A percentile compares a stretch with the other conserved stretches of the same genome.
Conservation (phyloP, 257 asterid species). For the Jasminum sambac region DNA sequence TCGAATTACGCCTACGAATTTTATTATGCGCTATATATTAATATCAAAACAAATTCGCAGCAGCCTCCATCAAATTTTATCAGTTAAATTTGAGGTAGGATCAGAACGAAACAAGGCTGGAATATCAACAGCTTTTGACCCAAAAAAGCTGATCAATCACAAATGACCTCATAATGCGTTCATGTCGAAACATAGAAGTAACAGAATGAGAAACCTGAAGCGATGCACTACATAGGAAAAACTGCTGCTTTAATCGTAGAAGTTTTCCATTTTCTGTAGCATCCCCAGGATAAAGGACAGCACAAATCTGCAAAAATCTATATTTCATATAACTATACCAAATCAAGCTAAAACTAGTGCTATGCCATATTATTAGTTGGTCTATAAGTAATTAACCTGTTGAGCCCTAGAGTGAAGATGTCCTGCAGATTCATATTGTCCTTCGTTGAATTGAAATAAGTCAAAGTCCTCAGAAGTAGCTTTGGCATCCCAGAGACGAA, state of each 20-base stretch:
- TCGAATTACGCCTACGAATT: slow-evolving; percentile 1
- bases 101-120: slow-evolving; percentile 1
- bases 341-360: slow-evolving; percentile 8
- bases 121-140: not conserved
- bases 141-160: slow-evolving; percentile 10
- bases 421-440: slow-evolving; percentile 95
- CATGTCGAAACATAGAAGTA: slow-evolving; percentile 16
- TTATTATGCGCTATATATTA: not conserved
- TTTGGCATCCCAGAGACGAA: slow-evolving; percentile 99
- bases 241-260: slow-evolving; percentile 91
- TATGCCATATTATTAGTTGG: not conserved
- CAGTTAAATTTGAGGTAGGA: slow-evolving; percentile 4
- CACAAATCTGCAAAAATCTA: slow-evolving; percentile 72
- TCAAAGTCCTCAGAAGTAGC: slow-evolving; percentile 79
- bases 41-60: not conserved
- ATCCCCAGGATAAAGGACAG: slow-evolving; percentile 98
- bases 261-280: slow-evolving; percentile 94
- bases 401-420: slow-evolving; percentile 93
- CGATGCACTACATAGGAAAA: slow-evolving; percentile 97
- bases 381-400: slow-evolving; percentile 54
- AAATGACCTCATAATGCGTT: not conserved
- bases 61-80: slow-evolving; percentile 3
- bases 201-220: slow-evolving; percentile 70
- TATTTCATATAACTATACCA: slow-evolving; percentile 15
- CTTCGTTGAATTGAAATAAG: slow-evolving; percentile 92